Percentiles rank a stretch among this genome's conserved stretches.
phyloP scores from a whole-genome alignment of 1,284 basidiomycete species.

The Inonotus hispidus region DNA sequence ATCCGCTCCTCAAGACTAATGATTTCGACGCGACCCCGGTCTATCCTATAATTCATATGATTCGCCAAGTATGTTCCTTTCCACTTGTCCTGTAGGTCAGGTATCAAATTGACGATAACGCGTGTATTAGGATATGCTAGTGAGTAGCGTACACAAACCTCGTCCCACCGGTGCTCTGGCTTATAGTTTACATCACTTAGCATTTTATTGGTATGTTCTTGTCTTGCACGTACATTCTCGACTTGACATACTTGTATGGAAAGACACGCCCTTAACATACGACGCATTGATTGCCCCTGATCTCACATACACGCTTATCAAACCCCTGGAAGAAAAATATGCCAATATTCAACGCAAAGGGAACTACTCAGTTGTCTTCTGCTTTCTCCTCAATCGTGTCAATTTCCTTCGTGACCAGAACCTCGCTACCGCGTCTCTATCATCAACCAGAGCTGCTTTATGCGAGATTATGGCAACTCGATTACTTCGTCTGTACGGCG shows the following conservation, averaged over 20 bases:
- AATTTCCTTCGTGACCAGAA: slow-evolving; percentile 77
- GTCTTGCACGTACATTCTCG: neutral
- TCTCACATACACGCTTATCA: slow-evolving; percentile 80
- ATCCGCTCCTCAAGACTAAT: slow-evolving; percentile 37
- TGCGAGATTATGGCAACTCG: slow-evolving; percentile 89
- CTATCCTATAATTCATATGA: slow-evolving; percentile 70
- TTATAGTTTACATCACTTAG: slow-evolving; percentile 29
- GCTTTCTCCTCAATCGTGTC: slow-evolving; percentile 83
- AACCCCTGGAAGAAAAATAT: slow-evolving; percentile 72
- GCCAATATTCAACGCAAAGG: slow-evolving; percentile 53
- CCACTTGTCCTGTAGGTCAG: neutral
- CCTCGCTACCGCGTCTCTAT: slow-evolving; percentile 62
- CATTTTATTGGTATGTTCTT: slow-evolving; percentile 52
- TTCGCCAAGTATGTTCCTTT: slow-evolving; percentile 44
- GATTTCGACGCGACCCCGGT: slow-evolving; percentile 51
- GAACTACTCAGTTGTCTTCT: slow-evolving; percentile 79
- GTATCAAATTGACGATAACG: slow-evolving; percentile 10
- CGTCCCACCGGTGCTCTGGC: neutral
- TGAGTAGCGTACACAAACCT: slow-evolving; percentile 26
- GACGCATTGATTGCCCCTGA: slow-evolving; percentile 78
- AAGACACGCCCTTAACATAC: slow-evolving; percentile 73
- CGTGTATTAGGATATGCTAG: slow-evolving; percentile 50
- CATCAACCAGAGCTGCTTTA: slow-evolving; percentile 68
- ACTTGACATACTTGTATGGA: slow-evolving; percentile 14
- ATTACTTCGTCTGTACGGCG: slow-evolving; percentile 72